Base-by-base conservation (phyloP, 495 filamentous ascomycete genomes). In the Darksidea phi region DNA sequence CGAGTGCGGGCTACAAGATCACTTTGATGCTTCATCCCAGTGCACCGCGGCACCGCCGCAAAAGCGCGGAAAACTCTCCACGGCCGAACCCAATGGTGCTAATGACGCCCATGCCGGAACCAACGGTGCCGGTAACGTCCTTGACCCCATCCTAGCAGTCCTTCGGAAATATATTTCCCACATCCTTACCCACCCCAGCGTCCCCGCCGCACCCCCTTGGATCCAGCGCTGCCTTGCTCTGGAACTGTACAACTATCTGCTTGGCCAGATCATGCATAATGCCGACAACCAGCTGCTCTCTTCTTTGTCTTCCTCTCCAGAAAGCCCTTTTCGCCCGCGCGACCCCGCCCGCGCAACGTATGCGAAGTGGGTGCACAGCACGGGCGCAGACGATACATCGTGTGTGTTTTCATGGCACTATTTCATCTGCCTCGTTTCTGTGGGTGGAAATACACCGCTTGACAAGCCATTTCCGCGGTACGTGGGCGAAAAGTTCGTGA, bases 371-470 rank as follows among this genome's bases (percentile, higher is more conserved):
- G 69, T 73, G 0, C 75, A 59, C 23, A 67, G 61, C 18, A 75
- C 70, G 1, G 71, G 63, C 1, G 64, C 75, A 8, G 58, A 73
- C 48, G 46, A 74, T 54, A 74, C 71, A 12, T 65, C 62, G 20
- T 78, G 76, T 46, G 72, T 71, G 0, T 54, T 63, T 46, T 72
- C 71, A 0, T 80, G 74, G 25, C 28, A 38, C 0, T 77, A 74
- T 61, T 71, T 71, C 57, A 46, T 38, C 20, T 75, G 72, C 60
- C 57, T 76, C 0, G 41, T 71, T 17, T 24, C 28, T 54, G n/a
- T n/a, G n/a, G n/a, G n/a, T n/a, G n/a, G n/a, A n/a, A n/a, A n/a
- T n/a, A n/a, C n/a, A n/a, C n/a, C n/a, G n/a, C n/a, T n/a, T n/a
- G n/a, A n/a, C n/a, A 55, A 15, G 34, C 36, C 20, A 10, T 11